A percentile compares a stretch with the other conserved stretches of the same genome.
Conservation (phyloP, 2,329 filamentous ascomycete genomes). For the Cadophora gregata region DNA sequence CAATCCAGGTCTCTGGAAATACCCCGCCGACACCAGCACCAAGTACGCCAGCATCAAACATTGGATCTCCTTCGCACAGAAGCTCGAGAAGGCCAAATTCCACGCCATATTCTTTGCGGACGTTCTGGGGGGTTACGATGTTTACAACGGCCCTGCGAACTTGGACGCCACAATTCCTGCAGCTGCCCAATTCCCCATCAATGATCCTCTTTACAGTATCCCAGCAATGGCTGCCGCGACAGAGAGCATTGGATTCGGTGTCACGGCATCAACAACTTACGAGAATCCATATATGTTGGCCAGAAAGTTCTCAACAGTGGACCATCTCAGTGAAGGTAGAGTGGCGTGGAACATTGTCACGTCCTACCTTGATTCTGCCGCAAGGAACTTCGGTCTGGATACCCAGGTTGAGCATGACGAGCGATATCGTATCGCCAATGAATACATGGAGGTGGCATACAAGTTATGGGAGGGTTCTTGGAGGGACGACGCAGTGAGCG, state of each 20-base stretch:
- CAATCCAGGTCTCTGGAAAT: conserved; percentile 65
- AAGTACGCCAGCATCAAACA: conserved; percentile 65
- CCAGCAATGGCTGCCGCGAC: conserved; percentile 73
- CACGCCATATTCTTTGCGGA: conserved; percentile 73
- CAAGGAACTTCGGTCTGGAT: conserved; percentile 63
- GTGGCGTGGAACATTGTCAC: conserved; percentile 62
- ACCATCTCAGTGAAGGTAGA: conserved; percentile 62
- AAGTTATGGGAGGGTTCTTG: conserved; percentile 40
- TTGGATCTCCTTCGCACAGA: conserved; percentile 65
- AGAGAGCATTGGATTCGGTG: conserved; percentile 69
- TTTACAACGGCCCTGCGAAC: conserved; percentile 67
- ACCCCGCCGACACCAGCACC: conserved; percentile 67
- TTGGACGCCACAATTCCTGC: conserved; percentile 64
- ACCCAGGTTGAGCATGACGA: conserved; percentile 69
- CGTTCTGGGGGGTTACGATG: conserved; percentile 71
- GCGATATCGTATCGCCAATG: conserved; percentile 69
- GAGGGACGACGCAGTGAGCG: conserved; percentile 57
- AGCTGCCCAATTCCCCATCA: conserved; percentile 74
- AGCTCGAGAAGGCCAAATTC: conserved; percentile 66
- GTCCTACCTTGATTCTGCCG: conserved; percentile 70
- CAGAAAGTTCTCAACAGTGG: conserved; percentile 39
- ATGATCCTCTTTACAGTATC: conserved; percentile 67
- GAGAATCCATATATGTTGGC: conserved; percentile 49
- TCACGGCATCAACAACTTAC: conserved; percentile 72
- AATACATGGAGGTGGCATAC: conserved; percentile 55